Base-by-base conservation (phyloP, 192 early-diverging fungal genomes). In the Gamsiella multidivaricata region DNA sequence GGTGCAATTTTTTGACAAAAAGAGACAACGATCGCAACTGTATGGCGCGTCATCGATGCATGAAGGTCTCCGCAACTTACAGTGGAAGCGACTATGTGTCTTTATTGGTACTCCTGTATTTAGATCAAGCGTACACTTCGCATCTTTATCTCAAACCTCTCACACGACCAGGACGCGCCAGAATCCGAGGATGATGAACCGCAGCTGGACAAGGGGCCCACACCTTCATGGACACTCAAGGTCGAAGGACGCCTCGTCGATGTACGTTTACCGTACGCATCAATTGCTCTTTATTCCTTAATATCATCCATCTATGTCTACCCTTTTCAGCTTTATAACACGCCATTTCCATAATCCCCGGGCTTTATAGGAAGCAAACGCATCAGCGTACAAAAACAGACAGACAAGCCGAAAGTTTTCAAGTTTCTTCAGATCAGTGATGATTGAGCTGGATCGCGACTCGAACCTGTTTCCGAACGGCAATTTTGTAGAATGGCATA, bases 221-320 rank as follows among this genome's bases (percentile, higher is more conserved):
- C 88, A 50, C 95, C 95, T 9, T 91, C 90, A 25, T 98, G 97
- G 97, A 97, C 95, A 14, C 83, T 98, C 59, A 88, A 88, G 54
- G 87, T 98, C 9, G 93, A 98, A 62, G 97, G 97, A 29, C 83
- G 94, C 45, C 80, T 98, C 57, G 82, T 98, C 3, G 96, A 98
- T 73, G 88, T 88, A 75, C 46, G 79, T 80, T 25, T 12, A 41
- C 11, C 50, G 37, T 18, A n/a, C 57, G 18, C 15, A 7, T 53
- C 25, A 20, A 22, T 36, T 10, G 17, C 10, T 37, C 22, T 54
- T 72, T 18, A 11, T 52, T 20, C 12, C 11, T 33, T 12, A 33
- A 42, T 9, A 43, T n/a, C 11, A 23, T 23, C 5, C 9, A 23
- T 26, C 43, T 46, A 32, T 55, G 18, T n/a, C 39, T 37, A 6